Percentiles rank a stretch among this genome's conserved stretches.
These are phyloP conservation scores for Allantophomopsis cytisporea DNA, from an alignment of 2,329 filamentous ascomycete species.

Conservation along the genomic window DNA sequence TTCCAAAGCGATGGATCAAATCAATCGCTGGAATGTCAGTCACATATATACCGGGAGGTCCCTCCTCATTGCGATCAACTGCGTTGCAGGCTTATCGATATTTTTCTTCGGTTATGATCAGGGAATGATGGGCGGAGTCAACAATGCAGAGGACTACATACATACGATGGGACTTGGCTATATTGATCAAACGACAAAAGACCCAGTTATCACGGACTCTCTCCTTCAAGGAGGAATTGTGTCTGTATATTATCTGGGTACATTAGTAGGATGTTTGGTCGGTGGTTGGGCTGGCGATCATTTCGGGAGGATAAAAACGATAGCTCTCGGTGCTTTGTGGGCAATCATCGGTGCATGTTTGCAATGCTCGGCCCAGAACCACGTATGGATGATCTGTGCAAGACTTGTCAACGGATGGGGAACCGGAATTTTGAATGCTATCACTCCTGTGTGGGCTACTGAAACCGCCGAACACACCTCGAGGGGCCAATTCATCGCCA, in stretches of 20 bases:
- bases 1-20: constrained; percentile 1
- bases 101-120: constrained; percentile 43
- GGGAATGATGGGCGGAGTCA: constrained; percentile 48
- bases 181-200: constrained; percentile 30
- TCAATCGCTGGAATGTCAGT: constrained; percentile 24
- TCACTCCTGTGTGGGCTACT: constrained; percentile 59
- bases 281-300: constrained; percentile 53
- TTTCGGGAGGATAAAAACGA: constrained; percentile 48
- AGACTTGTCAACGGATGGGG: constrained; percentile 50
- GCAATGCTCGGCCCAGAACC: constrained; percentile 52
- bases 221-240: constrained; percentile 51
- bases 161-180: constrained; percentile 52
- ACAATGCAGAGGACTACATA: constrained; percentile 50
- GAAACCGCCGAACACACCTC: constrained; percentile 56
- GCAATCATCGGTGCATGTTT: constrained; percentile 45
- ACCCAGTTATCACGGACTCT: constrained; percentile 42
- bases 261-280: constrained; percentile 45
- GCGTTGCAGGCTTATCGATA: constrained; percentile 48
- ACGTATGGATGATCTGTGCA: constrained; percentile 57
- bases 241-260: constrained; percentile 40
- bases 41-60: constrained; percentile 36
- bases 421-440: constrained; percentile 57
- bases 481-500: constrained; percentile 54
- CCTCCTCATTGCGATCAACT: constrained; percentile 46
- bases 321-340: constrained; percentile 43